Conservation (phyloP, 2,329 filamentous ascomycete species). For the Alternaria tenuissima region DNA sequence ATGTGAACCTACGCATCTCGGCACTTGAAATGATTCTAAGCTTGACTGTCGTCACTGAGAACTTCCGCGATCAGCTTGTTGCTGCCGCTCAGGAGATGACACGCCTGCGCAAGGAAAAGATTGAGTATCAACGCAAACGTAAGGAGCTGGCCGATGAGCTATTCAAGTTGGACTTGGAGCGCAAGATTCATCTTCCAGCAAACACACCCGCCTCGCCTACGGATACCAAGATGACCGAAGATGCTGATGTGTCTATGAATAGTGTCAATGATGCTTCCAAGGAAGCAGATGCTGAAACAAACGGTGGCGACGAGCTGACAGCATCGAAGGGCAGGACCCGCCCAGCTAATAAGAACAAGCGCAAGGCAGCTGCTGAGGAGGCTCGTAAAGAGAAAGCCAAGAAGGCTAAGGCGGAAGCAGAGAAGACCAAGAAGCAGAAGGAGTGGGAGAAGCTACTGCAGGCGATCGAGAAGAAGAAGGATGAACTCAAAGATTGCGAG, state of each 20-base stretch:
- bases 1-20: constrained; percentile 82
- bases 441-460: constrained; percentile 87
- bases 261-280: constrained; percentile 67
- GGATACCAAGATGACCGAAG: constrained; percentile 61
- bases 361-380: constrained; percentile 72
- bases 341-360: constrained; percentile 72
- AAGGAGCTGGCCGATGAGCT: constrained; percentile 74
- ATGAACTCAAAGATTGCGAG: constrained; percentile 80
- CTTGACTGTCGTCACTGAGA: constrained; percentile 84
- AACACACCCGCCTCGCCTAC: constrained; percentile 70
- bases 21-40: constrained; percentile 86
- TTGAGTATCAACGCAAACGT: constrained; percentile 84
- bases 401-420: constrained; percentile 66
- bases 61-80: constrained; percentile 87
- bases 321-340: constrained; percentile 67
- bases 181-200: constrained; percentile 76
- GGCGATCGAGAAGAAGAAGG: constrained; percentile 88
- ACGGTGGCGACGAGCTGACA: constrained; percentile 59
- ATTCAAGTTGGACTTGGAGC: constrained; percentile 73
- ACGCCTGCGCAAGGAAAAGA: constrained; percentile 91
- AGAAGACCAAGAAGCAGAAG: constrained; percentile 76
- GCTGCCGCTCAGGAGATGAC: constrained; percentile 96
- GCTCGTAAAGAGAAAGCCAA: constrained; percentile 72
- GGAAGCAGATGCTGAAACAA: constrained; percentile 74
- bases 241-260: constrained; percentile 68